A percentile compares a stretch with the other conserved stretches of the same genome.
These are phyloP conservation scores for Eremomyces bilateralis DNA, from an alignment of 495 filamentous ascomycete genomes.

Conservation along the genomic window DNA sequence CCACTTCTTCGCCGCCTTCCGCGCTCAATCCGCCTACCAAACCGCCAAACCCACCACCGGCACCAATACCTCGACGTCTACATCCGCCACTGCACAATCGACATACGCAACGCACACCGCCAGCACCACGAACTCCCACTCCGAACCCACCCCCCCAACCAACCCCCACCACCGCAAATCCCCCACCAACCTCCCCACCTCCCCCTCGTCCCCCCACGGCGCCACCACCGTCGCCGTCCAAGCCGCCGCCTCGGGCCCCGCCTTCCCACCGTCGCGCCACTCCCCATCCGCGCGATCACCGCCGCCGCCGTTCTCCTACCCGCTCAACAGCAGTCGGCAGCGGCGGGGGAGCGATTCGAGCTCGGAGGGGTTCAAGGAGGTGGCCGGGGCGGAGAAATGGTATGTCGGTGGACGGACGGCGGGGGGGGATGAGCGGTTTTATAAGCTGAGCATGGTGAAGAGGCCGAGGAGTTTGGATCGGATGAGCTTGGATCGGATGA, in stretches of 20 bases:
- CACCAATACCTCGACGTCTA: constrained; percentile 17
- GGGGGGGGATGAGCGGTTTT: constrained; percentile 72
- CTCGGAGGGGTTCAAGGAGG: constrained; percentile 58
- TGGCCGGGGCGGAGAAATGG: constrained; percentile 57
- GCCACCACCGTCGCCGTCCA: constrained; percentile 7
- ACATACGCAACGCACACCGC: constrained; percentile 24
- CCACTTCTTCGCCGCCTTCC: constrained; percentile 71
- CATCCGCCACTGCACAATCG: constrained; percentile 15
- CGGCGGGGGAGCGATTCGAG: constrained; percentile 62
- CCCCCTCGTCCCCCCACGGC: background rate
- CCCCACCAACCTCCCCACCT: constrained; percentile 1
- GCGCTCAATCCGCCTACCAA: constrained; percentile 26
- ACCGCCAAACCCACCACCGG: constrained; percentile 19
- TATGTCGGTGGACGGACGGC: constrained; percentile 76
- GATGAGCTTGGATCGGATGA: constrained; percentile 39
- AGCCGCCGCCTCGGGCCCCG: constrained; percentile 4
- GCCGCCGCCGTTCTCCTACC: constrained; percentile 8
- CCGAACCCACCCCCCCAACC: constrained; percentile 8
- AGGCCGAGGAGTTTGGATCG: constrained; percentile 34
- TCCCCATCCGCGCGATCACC: constrained; percentile 16
- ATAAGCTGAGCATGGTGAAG: constrained; percentile 45
- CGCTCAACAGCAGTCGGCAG: constrained; percentile 13
- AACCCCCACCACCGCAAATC: constrained; percentile 6
- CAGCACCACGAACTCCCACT: constrained; percentile 17
- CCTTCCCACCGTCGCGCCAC: constrained; percentile 9